Percentiles rank a stretch among this genome's conserved stretches.
Conservation (phyloP, 1,284 basidiomycete species). For the Dichomitus squalens region DNA sequence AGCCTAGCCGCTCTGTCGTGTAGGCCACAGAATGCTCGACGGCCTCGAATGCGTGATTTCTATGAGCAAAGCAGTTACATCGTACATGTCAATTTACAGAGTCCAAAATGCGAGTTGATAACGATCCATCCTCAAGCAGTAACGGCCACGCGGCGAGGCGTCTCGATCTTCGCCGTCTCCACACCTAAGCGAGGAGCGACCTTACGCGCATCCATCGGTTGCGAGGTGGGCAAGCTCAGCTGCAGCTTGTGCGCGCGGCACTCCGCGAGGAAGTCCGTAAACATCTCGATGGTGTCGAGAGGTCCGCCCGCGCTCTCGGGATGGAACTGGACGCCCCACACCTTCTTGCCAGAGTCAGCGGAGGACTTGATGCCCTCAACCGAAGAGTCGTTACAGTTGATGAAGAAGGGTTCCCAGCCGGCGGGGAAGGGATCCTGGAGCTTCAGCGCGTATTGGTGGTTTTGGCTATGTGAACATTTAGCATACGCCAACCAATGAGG, state of each 20-base stretch:
- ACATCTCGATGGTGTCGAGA: slow-evolving; percentile 95
- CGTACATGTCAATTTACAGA: background rate
- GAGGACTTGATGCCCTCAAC: slow-evolving; percentile 98
- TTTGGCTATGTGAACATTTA: slow-evolving; percentile 60
- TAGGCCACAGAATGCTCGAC: too few relatives aligned
- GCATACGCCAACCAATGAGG: background rate
- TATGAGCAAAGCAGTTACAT: too few relatives aligned
- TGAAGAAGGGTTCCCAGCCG: slow-evolving; percentile 97
- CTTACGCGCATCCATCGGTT: slow-evolving; percentile 31
- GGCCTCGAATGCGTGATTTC: too few relatives aligned
- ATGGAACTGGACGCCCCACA: slow-evolving; percentile 98
- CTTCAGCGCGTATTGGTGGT: slow-evolving; percentile 94
- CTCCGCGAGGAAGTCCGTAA: slow-evolving; percentile 85
- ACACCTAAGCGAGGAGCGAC: slow-evolving; percentile 16
- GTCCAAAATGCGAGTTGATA: background rate
- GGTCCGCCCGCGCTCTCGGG: slow-evolving; percentile 93
- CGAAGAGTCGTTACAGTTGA: slow-evolving; percentile 96
- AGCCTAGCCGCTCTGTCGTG: too few relatives aligned
- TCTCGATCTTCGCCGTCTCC: slow-evolving; percentile 18
- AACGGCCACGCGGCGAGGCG: slow-evolving; percentile 32
- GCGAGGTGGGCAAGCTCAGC: slow-evolving; percentile 21
- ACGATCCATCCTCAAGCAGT: slow-evolving; percentile 27
- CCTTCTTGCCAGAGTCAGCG: slow-evolving; percentile 78
- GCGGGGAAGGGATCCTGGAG: slow-evolving; percentile 91
- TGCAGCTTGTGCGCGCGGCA: slow-evolving; percentile 62